These are phyloP conservation scores for Basidiobolus meristosporus DNA, from an alignment of 371 early-diverging fungal genomes.

Conservation along the genomic window DNA sequence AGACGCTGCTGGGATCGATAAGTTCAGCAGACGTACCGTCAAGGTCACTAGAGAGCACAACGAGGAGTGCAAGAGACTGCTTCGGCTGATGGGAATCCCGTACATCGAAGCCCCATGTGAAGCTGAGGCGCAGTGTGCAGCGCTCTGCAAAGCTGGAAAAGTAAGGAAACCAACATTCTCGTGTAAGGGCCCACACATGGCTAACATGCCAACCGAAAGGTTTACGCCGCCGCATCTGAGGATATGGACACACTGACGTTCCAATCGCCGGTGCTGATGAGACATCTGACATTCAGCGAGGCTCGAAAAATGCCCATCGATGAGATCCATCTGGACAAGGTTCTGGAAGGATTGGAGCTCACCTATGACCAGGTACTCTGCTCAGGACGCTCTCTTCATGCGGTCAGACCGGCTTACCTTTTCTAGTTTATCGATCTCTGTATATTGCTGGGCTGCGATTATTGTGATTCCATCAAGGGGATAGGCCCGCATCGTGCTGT, in stretches of 20 bases:
- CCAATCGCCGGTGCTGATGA: slow-evolving; percentile 75
- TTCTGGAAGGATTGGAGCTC: slow-evolving; percentile 69
- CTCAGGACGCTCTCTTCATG: background rate
- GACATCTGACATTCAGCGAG: slow-evolving; percentile 92
- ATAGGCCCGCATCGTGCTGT: slow-evolving; percentile 91
- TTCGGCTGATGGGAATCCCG: slow-evolving; percentile 95
- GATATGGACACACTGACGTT: slow-evolving; percentile 99
- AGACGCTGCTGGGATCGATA: slow-evolving; percentile 69
- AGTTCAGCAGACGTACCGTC: slow-evolving; percentile 82
- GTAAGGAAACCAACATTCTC: slow-evolving; percentile 9
- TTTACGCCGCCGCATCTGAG: slow-evolving; percentile 95
- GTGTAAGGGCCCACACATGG: background rate
- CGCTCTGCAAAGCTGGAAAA: slow-evolving; percentile 67
- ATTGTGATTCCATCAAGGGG: slow-evolving; percentile 90
- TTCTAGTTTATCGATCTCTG: slow-evolving; percentile 94
- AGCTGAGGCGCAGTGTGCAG: slow-evolving; percentile 99
- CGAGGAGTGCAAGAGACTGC: slow-evolving; percentile 81
- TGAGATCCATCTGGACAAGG: slow-evolving; percentile 74
- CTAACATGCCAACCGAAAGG: no score
- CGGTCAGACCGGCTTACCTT: background rate
- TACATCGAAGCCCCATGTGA: slow-evolving; percentile 95
- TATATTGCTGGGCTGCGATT: slow-evolving; percentile 99
- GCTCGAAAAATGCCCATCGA: slow-evolving; percentile 83
- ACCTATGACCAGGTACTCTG: slow-evolving; percentile 36
- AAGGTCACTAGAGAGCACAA: slow-evolving; percentile 92